These are phyloP conservation scores for Echinosophora koreensis DNA, from an alignment of 306 rosid species.

Conservation along the genomic window DNA sequence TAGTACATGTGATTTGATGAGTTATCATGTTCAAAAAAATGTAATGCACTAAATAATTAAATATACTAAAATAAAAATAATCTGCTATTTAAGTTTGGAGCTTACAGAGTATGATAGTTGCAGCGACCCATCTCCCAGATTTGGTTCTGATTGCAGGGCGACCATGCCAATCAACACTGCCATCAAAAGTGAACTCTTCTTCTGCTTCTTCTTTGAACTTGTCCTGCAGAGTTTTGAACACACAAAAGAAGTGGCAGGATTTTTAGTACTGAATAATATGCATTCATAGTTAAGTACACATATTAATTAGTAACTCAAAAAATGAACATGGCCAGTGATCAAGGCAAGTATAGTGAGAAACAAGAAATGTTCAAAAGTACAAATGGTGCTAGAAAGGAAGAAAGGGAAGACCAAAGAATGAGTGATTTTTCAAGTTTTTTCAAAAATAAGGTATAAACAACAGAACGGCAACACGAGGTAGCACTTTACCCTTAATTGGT, in stretches of 20 bases:
- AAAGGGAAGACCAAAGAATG: neutral
- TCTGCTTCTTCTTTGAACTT: slow-evolving; percentile 66
- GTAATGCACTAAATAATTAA: too few relatives aligned
- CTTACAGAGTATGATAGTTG: slow-evolving; percentile 87
- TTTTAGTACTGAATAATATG: neutral
- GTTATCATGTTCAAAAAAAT: neutral
- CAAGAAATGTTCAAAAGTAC: neutral
- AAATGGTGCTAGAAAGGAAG: neutral
- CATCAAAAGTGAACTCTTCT: slow-evolving; percentile 75
- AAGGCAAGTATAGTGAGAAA: neutral
- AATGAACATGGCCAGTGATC: neutral
- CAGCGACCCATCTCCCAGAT: slow-evolving; percentile 94
- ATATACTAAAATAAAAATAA: neutral
- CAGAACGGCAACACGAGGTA: too few relatives aligned
- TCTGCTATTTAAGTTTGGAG: slow-evolving; percentile 10
- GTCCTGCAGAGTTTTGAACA: slow-evolving; percentile 44
- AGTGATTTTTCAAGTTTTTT: neutral
- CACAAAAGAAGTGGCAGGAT: slow-evolving; percentile 4
- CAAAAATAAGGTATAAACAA: too few relatives aligned
- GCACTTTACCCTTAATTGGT: too few relatives aligned
- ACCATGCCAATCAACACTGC: slow-evolving; percentile 86
- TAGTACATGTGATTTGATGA: neutral
- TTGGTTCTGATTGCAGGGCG: slow-evolving; percentile 76
- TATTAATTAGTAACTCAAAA: slow-evolving; percentile 1
- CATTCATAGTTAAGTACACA: neutral